Percentiles rank a stretch among this genome's conserved stretches.
Evolutionary conservation across 164 flowering plant species (phyloP).

Genomic region (Taxillus chinensis): DNA sequence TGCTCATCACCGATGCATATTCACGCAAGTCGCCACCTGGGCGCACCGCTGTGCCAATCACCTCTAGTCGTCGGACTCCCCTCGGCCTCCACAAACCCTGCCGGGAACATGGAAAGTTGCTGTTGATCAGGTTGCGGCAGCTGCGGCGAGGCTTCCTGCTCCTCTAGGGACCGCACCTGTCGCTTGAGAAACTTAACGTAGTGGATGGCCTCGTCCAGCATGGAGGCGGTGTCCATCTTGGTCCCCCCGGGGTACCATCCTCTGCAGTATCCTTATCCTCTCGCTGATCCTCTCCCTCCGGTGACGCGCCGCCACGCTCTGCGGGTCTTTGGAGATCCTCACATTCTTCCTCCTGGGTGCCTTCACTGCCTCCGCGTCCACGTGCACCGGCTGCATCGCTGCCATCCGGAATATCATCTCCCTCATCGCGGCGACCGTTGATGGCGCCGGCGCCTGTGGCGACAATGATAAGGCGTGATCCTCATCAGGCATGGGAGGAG

Average conservation of each 20-base stretch:
- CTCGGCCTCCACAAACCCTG: no score
- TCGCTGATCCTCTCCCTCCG: constrained; percentile 55
- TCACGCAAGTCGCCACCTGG: no score
- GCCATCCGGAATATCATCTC: constrained; percentile 57
- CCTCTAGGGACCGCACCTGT: constrained; percentile 41
- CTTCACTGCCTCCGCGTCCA: constrained; percentile 52
- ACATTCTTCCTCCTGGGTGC: constrained; percentile 54
- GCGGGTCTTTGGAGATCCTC: constrained; percentile 57
- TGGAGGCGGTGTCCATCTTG: constrained; percentile 62
- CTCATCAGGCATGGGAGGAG: neutral
- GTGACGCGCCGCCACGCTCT: constrained; percentile 56
- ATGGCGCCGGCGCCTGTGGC: constrained; percentile 16
- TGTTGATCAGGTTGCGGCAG: neutral
- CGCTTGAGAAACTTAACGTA: constrained; percentile 53
- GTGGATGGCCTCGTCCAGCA: constrained; percentile 58
- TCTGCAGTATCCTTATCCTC: constrained; percentile 46
- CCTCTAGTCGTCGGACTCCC: no score
- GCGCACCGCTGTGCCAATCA: no score
- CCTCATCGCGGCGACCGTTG: constrained; percentile 42
- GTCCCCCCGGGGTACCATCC: constrained; percentile 62
- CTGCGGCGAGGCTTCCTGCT: constrained; percentile 22
- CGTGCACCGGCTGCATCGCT: constrained; percentile 58
- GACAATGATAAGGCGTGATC: constrained; percentile 7
- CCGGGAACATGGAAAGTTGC: no score
- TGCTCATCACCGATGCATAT: no score